Evolutionary conservation across 1,284 basidiomycete genomes (phyloP), one percentile per base, ranked within the genome.

Genomic region (Hymenochaete sp.): DNA sequence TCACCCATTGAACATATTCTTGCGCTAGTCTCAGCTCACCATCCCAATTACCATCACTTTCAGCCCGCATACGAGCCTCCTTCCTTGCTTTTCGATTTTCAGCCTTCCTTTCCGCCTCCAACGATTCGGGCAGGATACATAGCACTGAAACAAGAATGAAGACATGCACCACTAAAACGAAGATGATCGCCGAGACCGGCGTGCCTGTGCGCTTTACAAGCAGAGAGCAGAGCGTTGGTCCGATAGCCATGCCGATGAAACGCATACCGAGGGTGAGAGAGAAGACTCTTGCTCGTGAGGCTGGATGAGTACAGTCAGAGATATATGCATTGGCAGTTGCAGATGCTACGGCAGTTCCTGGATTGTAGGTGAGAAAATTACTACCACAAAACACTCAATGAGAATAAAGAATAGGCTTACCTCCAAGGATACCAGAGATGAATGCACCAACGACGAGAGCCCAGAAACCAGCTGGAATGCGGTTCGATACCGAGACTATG

Each of bases 391-490:
- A n/a, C n/a, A n/a, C 26, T 10, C 18, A 47, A 14, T 16, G 22
- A 14, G 37, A 16, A 10, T 8, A 4, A 32, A 22, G 6, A 13
- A 22, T 47, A 31, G n/a, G 38, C 38, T 19, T 13, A 75, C 93
- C 86, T 47, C 93, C 93, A 5, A 90, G 62, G 3, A 74, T 51
- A 6, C 92, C 93, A 53, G 93, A 87, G 2, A 90, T 49, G 1
- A 79, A 55, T 7, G 82, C 77, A 1, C 84, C 84, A 10, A 85
- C 54, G 6, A 93, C 56, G 14, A 92, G 68, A 57, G 87, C 80
- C 73, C 84, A 84, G 60, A 89, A 91, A 6, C 87, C 84, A 6
- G 88, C 85, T 1, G 86, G 85, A 4, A 88, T 64, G n/a, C 64
- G 56, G 42, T 74, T 65, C 27, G 75, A 68, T 5, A 86, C 81